Evolutionary conservation across 805 yeast species (phyloP).

Genomic region (Wickerhamomyces alni): DNA sequence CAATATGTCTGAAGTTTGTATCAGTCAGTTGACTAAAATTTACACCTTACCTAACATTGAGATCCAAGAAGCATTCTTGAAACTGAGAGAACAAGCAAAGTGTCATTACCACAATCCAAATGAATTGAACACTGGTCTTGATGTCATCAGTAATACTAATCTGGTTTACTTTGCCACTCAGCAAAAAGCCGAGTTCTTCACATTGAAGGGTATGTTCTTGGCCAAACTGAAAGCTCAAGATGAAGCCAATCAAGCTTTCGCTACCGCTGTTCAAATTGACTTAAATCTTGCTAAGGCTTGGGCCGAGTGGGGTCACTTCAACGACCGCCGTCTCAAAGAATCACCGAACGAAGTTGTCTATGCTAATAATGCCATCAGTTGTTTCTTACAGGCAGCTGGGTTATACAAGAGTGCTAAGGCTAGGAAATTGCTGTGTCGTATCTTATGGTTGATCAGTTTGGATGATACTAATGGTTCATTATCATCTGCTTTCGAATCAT

Average conservation of each 20-base stretch:
- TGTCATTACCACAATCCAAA: slow-evolving; percentile 91
- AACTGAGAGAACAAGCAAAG: slow-evolving; percentile 93
- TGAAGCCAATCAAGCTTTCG: slow-evolving; percentile 96
- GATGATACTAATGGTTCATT: slow-evolving; percentile 81
- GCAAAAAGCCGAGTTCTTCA: slow-evolving; percentile 96
- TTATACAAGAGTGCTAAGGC: slow-evolving; percentile 90
- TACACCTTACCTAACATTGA: slow-evolving; percentile 96
- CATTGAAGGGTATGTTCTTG: slow-evolving; percentile 95
- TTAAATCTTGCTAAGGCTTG: slow-evolving; percentile 93
- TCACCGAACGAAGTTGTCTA: slow-evolving; percentile 72
- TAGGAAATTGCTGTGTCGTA: slow-evolving; percentile 79
- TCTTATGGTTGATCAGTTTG: slow-evolving; percentile 87
- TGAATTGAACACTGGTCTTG: slow-evolving; percentile 91
- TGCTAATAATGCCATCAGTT: slow-evolving; percentile 92
- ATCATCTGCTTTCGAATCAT: slow-evolving; percentile 83
- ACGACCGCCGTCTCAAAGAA: slow-evolving; percentile 81
- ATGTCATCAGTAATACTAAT: slow-evolving; percentile 94
- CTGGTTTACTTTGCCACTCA: slow-evolving; percentile 94
- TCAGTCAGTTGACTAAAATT: slow-evolving; percentile 85
- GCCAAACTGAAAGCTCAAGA: slow-evolving; percentile 86
- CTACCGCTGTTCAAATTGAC: slow-evolving; percentile 95
- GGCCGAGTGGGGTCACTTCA: slow-evolving; percentile 99
- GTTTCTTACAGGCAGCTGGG: slow-evolving; percentile 97
- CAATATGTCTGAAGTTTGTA: slow-evolving; percentile 94
- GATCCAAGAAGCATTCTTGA: slow-evolving; percentile 95